Percentiles rank a stretch among this genome's conserved stretches.
Conservation (phyloP, 1,284 basidiomycete genomes). For the Cutaneotrichosporon dermatis region DNA sequence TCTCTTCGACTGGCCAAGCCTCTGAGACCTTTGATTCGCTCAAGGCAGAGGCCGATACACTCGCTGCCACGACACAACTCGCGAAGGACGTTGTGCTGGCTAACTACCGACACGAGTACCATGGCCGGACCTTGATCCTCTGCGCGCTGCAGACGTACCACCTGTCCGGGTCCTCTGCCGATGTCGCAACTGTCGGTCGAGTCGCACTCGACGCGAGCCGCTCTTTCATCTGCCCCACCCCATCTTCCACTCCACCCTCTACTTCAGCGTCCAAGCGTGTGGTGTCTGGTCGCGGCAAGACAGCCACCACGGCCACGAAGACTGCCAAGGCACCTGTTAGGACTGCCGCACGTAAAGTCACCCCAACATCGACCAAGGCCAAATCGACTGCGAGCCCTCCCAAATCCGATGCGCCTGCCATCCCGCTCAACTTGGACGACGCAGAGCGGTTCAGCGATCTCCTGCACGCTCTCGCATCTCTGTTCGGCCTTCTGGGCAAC, state of each 20-base stretch:
- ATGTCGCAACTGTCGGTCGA: constrained; percentile 16
- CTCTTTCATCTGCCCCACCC: constrained; percentile 24
- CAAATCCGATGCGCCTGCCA: not conserved
- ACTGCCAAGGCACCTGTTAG: not conserved
- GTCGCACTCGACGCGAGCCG: constrained; percentile 26
- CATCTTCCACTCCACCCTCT: not conserved
- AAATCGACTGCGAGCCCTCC: not conserved
- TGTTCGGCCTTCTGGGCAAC: constrained; percentile 63
- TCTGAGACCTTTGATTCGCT: constrained; percentile 22
- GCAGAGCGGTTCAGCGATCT: constrained; percentile 54
- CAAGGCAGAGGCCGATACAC: not conserved
- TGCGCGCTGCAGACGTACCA: constrained; percentile 32
- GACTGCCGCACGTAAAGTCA: not conserved
- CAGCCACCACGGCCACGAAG: not conserved
- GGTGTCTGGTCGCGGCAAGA: too few species aligned
- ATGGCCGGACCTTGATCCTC: constrained; percentile 21
- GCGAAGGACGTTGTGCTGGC: constrained; percentile 21
- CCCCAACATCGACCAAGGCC: not conserved
- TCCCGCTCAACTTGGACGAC: constrained; percentile 47
- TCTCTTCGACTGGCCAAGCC: constrained; percentile 20
- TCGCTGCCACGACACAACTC: constrained; percentile 4
- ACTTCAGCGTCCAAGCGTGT: too few species aligned
- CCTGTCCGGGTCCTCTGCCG: constrained; percentile 15
- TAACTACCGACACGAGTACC: constrained; percentile 25
- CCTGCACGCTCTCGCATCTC: constrained; percentile 53